These are phyloP conservation scores for Tarenaya hassleriana DNA, from an alignment of 345 rosid genomes.

Conservation along the genomic window DNA sequence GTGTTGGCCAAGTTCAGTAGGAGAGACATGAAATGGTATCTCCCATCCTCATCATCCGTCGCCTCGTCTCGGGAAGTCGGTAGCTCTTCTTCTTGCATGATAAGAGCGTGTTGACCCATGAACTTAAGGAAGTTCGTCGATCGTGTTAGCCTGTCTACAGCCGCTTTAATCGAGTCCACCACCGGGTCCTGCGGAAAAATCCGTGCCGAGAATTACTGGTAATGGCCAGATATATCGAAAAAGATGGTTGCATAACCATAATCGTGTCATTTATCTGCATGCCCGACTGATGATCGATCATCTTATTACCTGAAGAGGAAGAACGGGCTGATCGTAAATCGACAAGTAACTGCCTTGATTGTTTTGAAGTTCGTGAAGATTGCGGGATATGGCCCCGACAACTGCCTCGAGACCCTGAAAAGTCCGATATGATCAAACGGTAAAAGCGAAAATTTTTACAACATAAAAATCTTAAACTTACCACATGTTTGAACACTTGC, in stretches of 20 bases:
- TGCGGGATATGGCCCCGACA: slow-evolving; percentile 93
- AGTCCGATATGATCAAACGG: slow-evolving; percentile 14
- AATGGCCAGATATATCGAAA: too few species aligned
- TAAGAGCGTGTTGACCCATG: slow-evolving; percentile 89
- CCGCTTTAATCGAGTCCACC: slow-evolving; percentile 70
- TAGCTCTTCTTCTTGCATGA: slow-evolving; percentile 91
- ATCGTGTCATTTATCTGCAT: background rate
- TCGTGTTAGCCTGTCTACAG: slow-evolving; percentile 74
- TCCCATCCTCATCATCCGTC: slow-evolving; percentile 43
- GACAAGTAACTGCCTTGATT: slow-evolving; percentile 90
- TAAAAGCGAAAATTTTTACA: background rate
- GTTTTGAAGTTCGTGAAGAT: slow-evolving; percentile 92
- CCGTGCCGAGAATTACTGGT: background rate
- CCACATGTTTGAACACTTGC: slow-evolving; percentile 98
- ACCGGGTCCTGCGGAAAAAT: slow-evolving; percentile 61
- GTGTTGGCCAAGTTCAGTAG: slow-evolving; percentile 74
- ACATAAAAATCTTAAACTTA: slow-evolving; percentile 26
- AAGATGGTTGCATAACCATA: background rate
- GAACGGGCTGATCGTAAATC: slow-evolving; percentile 79
- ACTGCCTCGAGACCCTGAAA: slow-evolving; percentile 94
- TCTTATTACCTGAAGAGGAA: slow-evolving; percentile 60
- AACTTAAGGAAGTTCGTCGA: slow-evolving; percentile 88
- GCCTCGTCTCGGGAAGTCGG: slow-evolving; percentile 74
- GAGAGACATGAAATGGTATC: slow-evolving; percentile 87
- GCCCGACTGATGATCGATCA: background rate